These are phyloP conservation scores for Leccinellum luteum DNA, from an alignment of 768 basidiomycete species.

Conservation along the genomic window DNA sequence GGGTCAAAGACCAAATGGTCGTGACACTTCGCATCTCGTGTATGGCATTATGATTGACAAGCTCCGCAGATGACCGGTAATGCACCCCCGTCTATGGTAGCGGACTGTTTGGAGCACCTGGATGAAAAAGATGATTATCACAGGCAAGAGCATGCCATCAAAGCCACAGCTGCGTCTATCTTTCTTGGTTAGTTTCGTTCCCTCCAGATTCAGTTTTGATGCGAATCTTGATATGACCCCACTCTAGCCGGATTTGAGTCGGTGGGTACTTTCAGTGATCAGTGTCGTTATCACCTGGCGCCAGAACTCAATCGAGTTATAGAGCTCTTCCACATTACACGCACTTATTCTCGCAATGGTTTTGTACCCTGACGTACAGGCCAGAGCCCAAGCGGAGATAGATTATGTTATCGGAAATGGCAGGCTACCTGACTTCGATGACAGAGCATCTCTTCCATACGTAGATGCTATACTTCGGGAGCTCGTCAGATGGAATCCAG, in stretches of 20 bases:
- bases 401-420: conserved; percentile 24
- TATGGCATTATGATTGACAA: not conserved
- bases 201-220: not conserved
- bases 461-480: conserved; percentile 42
- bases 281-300: not conserved
- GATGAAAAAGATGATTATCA: conserved; percentile 15
- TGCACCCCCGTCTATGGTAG: conserved; percentile 26
- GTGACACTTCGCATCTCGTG: not conserved
- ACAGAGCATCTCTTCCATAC: conserved; percentile 36
- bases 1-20: conserved; percentile 26
- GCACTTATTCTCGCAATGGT: conserved; percentile 30
- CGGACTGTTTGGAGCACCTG: conserved; percentile 19
- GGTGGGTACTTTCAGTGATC: conserved; percentile 7
- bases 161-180: conserved; percentile 22
- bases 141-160: conserved; percentile 25
- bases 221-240: not conserved
- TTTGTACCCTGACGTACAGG: conserved; percentile 26
- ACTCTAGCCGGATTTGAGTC: conserved; percentile 25
- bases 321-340: conserved; percentile 26
- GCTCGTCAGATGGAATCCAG: conserved; percentile 26
- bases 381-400: conserved; percentile 24
- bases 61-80: conserved; percentile 9
- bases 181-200: conserved; percentile 19
- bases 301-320: not conserved
- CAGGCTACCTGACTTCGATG: conserved; percentile 26